Base-by-base conservation (phyloP, 2,329 filamentous ascomycete genomes). In the Tympanopsis confertula region DNA sequence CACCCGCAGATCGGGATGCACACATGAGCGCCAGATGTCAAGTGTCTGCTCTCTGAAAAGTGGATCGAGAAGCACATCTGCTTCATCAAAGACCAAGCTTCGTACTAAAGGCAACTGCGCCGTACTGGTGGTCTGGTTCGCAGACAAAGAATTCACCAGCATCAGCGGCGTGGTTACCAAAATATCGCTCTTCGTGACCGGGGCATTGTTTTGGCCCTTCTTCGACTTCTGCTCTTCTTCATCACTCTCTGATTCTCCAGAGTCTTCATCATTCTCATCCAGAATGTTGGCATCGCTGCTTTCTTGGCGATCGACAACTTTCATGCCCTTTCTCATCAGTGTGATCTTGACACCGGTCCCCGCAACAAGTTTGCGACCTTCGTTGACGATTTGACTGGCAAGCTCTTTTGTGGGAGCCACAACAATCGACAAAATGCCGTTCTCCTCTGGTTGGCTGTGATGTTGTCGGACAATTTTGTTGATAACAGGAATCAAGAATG, bases 41-140 rank as follows among this genome's bases (percentile, higher is more conserved):
- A 93, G 66, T 0, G 87, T 95, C 56, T 95, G 87, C 17, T 91
- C 82, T 40, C 84, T 75, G 65, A 98, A 98, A 4, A 95, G 68
- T 13, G 84, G 80, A 50, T 96, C 88, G 10, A 98, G 73, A 4
- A 98, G 78, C 13, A 96, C 87, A 56, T 98, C 91, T 1, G 87
- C 91, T 65, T 98, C 91, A 52, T 98, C 91, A 3, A 98, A 67
- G 24, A 96, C 71, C 14, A 98, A 64, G 37, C 78, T 78, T 33
- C 71, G 70, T 4, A 95, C 79, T 1, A 74, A 71, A 0, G 84
- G 75, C 4, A 94, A 58, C 4, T 68, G 61, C 20, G 65, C 59
- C 51, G 66, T 38, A 43, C 59, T 10, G 7, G 10, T 52, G 17
- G 61, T 63, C 7, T 68, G 63, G 4, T 57, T 56, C 30, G 48